These are phyloP conservation scores for Petunia axillaris DNA, from an alignment of 257 asterid species.

Conservation along the genomic window DNA sequence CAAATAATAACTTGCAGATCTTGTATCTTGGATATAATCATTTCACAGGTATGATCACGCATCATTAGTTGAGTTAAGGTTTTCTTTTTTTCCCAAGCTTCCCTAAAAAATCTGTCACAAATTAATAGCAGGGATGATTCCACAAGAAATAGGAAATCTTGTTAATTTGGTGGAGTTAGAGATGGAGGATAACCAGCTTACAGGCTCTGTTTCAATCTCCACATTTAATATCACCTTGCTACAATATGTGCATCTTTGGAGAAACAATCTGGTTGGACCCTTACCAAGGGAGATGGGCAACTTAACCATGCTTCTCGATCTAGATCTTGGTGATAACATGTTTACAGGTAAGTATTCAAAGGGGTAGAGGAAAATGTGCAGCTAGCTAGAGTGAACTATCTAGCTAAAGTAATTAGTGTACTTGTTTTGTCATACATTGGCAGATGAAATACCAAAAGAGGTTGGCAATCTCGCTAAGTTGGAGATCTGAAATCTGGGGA, in stretches of 20 bases:
- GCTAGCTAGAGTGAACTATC: too few relatives aligned
- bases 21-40: slow-evolving; percentile 17
- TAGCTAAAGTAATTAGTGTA: too few relatives aligned
- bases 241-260: slow-evolving; percentile 24
- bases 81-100: too few relatives aligned
- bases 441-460: neutral
- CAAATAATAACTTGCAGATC: neutral
- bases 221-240: slow-evolving; percentile 35
- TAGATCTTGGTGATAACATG: slow-evolving; percentile 6
- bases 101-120: neutral
- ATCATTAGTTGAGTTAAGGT: neutral
- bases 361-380: too few relatives aligned
- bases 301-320: slow-evolving; percentile 31
- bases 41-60: neutral
- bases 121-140: slow-evolving; percentile 27
- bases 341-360: too few relatives aligned
- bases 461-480: neutral
- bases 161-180: slow-evolving; percentile 10
- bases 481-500: fast-evolving
- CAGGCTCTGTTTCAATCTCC: slow-evolving; percentile 33
- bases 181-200: slow-evolving; percentile 29
- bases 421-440: too few relatives aligned
- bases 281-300: slow-evolving; percentile 38
- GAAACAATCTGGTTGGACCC: slow-evolving; percentile 29
- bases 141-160: slow-evolving; percentile 25